Base-by-base conservation (phyloP, 257 asterid genomes). In the Penstemon newberryi region DNA sequence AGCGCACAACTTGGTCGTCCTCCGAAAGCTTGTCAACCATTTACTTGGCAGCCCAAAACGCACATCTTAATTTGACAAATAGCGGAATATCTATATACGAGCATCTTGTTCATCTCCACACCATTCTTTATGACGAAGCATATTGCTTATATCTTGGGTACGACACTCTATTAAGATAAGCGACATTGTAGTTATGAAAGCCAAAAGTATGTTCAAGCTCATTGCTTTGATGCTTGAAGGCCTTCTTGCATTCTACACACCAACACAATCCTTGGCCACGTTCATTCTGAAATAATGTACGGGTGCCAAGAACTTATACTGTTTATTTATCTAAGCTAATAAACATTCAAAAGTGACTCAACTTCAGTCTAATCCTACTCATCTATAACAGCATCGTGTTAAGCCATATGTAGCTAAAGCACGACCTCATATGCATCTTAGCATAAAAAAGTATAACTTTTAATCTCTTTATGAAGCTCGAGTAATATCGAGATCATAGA, bases 391-490 rank as follows among this genome's bases (percentile, higher is more conserved):
- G 38, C 38, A 61, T 50, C 65, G 25, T 39, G 45, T 19, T 57
- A 38, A 56, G 59, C 43, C 43, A 56, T 7, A 25, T 19, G 63
- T 36, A 18, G 38, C 73, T 63, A 65, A 56, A 64, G 37, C 44
- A 42, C 45, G 25, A 39, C 69, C 54, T 50, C 12, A 33, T 6
- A 10, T 70, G 18, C 46, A 67, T 55, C 62, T 19, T 1, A 1
- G 47, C 8, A 41, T 18, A 52, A 63, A 47, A 6, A 8, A 54
- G 15, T 43, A 12, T 11, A 33, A 56, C 69, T 51, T 55, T 15
- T 15, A 15, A 15, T 15, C 18, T 15, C 18, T 15, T 15, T 15
- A 15, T 15, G 18, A 3, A 15, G 33, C 33, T 18, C 6, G 18
- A 59, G 60, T 43, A 60, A 43, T 33, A 49, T 43, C 33, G 33